Base-by-base conservation (phyloP, 371 early-diverging fungal genomes). In the Vairimorpha ceranae region DNA sequence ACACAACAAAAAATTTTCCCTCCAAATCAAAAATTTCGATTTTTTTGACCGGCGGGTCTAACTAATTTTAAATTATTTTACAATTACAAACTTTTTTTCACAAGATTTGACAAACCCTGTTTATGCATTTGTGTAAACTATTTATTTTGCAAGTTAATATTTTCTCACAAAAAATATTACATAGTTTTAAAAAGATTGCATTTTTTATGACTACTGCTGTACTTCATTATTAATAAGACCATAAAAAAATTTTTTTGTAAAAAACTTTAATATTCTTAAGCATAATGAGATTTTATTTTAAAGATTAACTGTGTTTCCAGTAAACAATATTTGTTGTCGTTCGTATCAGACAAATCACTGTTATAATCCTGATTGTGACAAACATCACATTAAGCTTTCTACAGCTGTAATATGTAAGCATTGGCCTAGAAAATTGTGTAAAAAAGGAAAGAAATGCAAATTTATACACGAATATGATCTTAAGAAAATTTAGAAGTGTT, bases 331-430 rank as follows among this genome's bases (percentile, higher is more conserved):
- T 2, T 79, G 76, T 43, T 79, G 79, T 69, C 25, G n/a, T 4
- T 21, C 36, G 32, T 79, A 72, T 33, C 79, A 79, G 51, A 71
- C 41, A 25, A 69, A 67, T 45, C 43, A 52, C 14, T 79, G 79
- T 38, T 45, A 52, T 84, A 87, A 69, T 88, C 89, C 91, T 80
- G 85, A 87, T 35, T 90, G 93, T 72, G 87, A 87, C 33, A 89
- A 88, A 76, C 86, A 88, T 68, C 92, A 93, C 76, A 75, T 73
- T 15, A 79, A 78, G 52, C 67, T 76, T 29, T 91, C 90, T 63
- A 91, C 92, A 71, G 89, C 94, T 0, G 93, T 97, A 4, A 95
- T 99, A 0, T 99, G 99, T 86, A 99, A 96, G 84, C 98, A 99
- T 86, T 99, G 97, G 95, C 85, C 97, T 36, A 86, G 98, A 59